phyloP scores from a whole-genome alignment of 2,329 filamentous ascomycete species.

The Epicoccum sorghinum region DNA sequence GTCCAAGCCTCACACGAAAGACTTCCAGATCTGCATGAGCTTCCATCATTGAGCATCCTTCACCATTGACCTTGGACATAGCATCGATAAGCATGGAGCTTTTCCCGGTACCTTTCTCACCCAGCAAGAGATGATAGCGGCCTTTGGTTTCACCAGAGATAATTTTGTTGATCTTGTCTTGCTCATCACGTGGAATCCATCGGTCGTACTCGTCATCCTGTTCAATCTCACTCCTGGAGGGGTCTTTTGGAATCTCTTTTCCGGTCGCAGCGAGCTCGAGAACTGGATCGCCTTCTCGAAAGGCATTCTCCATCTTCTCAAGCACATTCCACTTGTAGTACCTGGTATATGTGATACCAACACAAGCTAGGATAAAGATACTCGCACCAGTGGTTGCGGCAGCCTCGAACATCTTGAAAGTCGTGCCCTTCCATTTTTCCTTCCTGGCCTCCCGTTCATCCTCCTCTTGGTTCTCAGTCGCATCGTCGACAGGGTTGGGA shows the following conservation, averaged over 20 bases:
- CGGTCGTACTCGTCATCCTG: conserved; percentile 61
- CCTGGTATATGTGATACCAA: conserved; percentile 55
- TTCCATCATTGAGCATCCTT: conserved; percentile 93
- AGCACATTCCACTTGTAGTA: conserved; percentile 89
- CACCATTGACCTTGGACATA: conserved; percentile 90
- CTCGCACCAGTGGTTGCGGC: conserved; percentile 59
- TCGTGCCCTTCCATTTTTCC: conserved; percentile 47
- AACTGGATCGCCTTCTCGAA: conserved; percentile 88
- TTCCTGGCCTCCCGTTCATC: conserved; percentile 27
- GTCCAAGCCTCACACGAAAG: conserved; percentile 89
- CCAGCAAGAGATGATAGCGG: conserved; percentile 89
- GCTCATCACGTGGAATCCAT: conserved; percentile 87
- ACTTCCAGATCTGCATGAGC: conserved; percentile 95
- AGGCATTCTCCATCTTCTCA: conserved; percentile 91
- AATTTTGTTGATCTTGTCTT: conserved; percentile 80
- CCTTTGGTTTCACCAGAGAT: conserved; percentile 74
- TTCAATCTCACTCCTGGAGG: conserved; percentile 23
- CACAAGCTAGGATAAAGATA: conserved; percentile 54
- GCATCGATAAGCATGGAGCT: conserved; percentile 95
- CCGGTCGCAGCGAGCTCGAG: conserved; percentile 65
- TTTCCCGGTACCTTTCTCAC: conserved; percentile 96
- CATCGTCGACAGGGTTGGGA: conserved; percentile 48
- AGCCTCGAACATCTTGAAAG: conserved; percentile 60
- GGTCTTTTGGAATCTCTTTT: conserved; percentile 42
- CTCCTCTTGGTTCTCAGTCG: conserved; percentile 32